A percentile compares a stretch with the other conserved stretches of the same genome.
Conservation (phyloP, 768 basidiomycete genomes). For the Lactifluus piperatus region DNA sequence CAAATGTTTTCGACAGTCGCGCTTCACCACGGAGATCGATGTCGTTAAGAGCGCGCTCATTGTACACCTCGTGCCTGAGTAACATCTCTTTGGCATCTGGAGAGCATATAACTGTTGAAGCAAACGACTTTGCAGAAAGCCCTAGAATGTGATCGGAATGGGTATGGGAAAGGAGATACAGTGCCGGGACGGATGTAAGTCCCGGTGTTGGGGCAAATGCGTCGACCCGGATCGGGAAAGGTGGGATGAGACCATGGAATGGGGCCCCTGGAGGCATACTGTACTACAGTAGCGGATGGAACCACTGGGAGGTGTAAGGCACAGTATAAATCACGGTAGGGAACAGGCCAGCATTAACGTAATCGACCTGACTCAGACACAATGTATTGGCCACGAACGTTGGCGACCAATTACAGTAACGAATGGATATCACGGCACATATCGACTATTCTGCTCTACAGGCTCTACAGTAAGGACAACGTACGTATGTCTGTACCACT, state of each 20-base stretch:
- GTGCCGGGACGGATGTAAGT: conserved; percentile 31
- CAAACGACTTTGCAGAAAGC: conserved; percentile 66
- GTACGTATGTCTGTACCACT: no score
- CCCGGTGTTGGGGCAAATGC: conserved; percentile 47
- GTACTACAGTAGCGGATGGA: no score
- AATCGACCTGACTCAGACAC: no score
- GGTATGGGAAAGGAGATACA: conserved; percentile 83
- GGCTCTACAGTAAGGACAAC: no score
- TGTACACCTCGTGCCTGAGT: conserved; percentile 62
- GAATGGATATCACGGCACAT: no score
- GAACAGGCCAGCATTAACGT: no score
- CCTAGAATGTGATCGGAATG: conserved; percentile 85
- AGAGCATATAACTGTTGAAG: conserved; percentile 67
- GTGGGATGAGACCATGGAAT: conserved; percentile 63
- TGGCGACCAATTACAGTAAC: no score
- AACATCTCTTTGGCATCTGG: conserved; percentile 82
- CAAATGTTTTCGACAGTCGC: conserved; percentile 44
- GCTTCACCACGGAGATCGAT: conserved; percentile 39
- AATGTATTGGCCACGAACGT: no score
- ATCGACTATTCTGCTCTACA: no score
- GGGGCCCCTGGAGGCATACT: conserved; percentile 81
- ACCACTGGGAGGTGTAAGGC: no score
- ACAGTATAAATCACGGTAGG: no score
- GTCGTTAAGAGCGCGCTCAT: conserved; percentile 51
- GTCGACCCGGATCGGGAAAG: conserved; percentile 82